Evolutionary conservation across 1,284 basidiomycete species (phyloP).

Genomic region (Schizophyllum commune): DNA sequence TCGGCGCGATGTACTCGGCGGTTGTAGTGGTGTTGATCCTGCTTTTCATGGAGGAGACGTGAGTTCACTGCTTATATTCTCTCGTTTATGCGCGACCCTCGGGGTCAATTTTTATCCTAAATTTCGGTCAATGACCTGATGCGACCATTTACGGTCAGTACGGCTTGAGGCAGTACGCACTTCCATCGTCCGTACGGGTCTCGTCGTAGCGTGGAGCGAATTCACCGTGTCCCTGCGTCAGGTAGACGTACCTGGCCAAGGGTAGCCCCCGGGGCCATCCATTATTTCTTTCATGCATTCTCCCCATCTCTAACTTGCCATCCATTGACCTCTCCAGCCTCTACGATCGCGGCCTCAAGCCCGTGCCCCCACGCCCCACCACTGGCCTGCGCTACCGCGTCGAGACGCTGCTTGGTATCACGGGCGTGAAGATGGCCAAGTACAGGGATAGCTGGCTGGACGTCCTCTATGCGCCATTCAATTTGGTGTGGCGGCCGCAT

Average conservation of each 20-base stretch:
- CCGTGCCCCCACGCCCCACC: slow-evolving; percentile 35
- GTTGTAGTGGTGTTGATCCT: slow-evolving; percentile 50
- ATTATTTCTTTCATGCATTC: not conserved
- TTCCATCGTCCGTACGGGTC: too few species aligned
- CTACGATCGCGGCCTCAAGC: slow-evolving; percentile 58
- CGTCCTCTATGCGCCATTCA: slow-evolving; percentile 37
- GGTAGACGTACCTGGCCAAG: too few species aligned
- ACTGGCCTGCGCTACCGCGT: slow-evolving; percentile 47
- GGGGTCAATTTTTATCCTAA: not conserved
- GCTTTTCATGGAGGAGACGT: slow-evolving; percentile 64
- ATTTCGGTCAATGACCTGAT: not conserved
- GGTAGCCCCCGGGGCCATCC: too few species aligned
- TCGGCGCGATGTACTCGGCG: slow-evolving; percentile 51
- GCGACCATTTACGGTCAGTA: too few species aligned
- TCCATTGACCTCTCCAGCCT: slow-evolving; percentile 30
- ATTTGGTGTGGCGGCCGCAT: slow-evolving; percentile 60
- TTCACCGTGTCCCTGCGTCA: not conserved
- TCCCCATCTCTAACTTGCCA: not conserved
- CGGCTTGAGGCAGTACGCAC: too few species aligned
- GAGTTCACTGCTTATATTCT: slow-evolving; percentile 13
- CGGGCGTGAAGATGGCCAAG: slow-evolving; percentile 53
- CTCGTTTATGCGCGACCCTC: not conserved
- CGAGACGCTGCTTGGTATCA: slow-evolving; percentile 59
- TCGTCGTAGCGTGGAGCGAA: too few species aligned
- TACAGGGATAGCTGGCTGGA: slow-evolving; percentile 51